Evolutionary conservation across 176 grass and related monocot genomes (phyloP), one percentile per base, ranked within the genome.

Genomic region (Echinochloa phyllopogon): DNA sequence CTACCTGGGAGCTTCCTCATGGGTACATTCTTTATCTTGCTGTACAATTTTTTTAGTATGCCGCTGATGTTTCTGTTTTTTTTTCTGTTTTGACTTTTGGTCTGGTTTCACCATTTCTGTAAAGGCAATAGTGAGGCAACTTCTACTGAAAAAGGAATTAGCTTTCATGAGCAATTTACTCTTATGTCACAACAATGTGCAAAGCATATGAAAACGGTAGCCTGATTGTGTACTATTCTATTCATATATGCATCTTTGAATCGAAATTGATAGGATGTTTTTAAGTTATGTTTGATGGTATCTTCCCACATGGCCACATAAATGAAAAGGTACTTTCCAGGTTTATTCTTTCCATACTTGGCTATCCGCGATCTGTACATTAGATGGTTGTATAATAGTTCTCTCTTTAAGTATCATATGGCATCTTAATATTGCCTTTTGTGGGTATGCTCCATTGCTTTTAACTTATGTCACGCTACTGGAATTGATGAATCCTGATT

Each of bases 1-100:
- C 90, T 82, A 98, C 96, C 39, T 98, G 96, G 96, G 96, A 98
- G 75, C 91, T 98, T 88, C 96, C 96, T 83, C 96, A 98, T 81
- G 96, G 96, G 96, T 98, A 90, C 51, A 78, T 33, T 65, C 10
- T 79, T 66, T 83, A 52, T 52, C 72, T 89, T 84, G 39, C 23
- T 63, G 67, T 86, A 37, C 58, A 76, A 41, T 82, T 75, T 89
- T 86, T 36, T 56, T 77, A 29, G 9, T 48, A 37, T 42, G 18
- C 25, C 37, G 65, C 37, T 65, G 15, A 2, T 47, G 13, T 69
- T 74, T 42, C 29, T 66, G 24, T 33, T 61, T 44, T 78, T 18
- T 38, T 21, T 40, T 8, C 21, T 40, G 8, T 61, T 44, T 78
- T 18, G 29, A 17, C 20, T 40, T 8, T 41, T 40, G 8, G 65